Base-by-base conservation (phyloP, 1,284 basidiomycete species). In the Wallemia hederae region DNA sequence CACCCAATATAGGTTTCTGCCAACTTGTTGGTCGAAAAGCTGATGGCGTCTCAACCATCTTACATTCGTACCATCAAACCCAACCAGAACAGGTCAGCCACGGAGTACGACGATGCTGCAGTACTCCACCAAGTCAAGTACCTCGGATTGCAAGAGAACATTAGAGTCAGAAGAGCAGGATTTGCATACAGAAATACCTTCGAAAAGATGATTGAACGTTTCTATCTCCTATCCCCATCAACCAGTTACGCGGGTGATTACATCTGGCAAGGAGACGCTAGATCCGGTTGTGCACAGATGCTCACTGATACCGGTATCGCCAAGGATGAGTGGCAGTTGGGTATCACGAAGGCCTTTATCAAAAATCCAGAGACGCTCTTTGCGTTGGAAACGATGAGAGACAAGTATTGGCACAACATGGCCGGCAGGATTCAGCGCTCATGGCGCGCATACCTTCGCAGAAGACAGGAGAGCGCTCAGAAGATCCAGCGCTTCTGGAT, bases 381-480 rank as follows among this genome's bases (percentile, higher is more conserved):
- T 70, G 94, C 92, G 24, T 76, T 99, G 61, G 92, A 99, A 73
- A 91, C 89, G 24, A 97, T 98, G 88, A 82, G 92, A 60, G 94
- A 98, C 70, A 80, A 85, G 62, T 99, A 98, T 73, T 99, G 94
- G 94, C 94, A 99, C 72, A 97, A 97, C 69, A 99, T 98, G 92
- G 92, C 92, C 0, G 80, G 74, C 49, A 83, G 92, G 59, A 99
- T 99, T 61, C 94, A 99, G 72, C 82, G 92, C 34, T 90, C 90
- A 2, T 99, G 83, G 80, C 78, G 92, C 63, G 92, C 94, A 69
- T 96, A 92, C 70, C 78, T 92, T 75, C 80, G 92, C 24, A 89
- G 94, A 73, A 89, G 88, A 72, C 79, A 91, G 65, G 94, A 97
- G 69, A 92, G 89, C 66, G 94, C 94, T 9, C 79, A 79, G 57